Conservation (phyloP, 306 rosid genomes). For the Begonia loranthoides region DNA sequence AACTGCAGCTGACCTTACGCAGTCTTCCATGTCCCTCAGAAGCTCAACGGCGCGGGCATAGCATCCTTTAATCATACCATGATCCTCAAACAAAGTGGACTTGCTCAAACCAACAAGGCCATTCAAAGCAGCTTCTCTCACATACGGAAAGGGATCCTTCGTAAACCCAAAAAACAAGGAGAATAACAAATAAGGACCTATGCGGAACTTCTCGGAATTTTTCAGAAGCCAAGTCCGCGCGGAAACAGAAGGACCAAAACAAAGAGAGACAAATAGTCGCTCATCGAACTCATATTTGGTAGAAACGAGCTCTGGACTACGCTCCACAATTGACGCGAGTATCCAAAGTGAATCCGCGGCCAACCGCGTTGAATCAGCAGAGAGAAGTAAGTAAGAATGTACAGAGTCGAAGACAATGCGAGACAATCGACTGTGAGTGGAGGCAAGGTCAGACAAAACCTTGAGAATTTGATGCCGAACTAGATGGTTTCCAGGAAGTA, state of each 20-base stretch:
- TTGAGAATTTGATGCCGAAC: conserved; percentile 27
- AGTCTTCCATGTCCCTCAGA: conserved; percentile 47
- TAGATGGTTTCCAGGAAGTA: conserved; percentile 12
- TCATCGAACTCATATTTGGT: conserved; percentile 32
- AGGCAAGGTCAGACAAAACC: conserved; percentile 43
- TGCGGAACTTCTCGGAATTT: conserved; percentile 34
- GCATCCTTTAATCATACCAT: conserved; percentile 41
- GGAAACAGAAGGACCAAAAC: conserved; percentile 38
- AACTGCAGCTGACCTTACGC: conserved; percentile 47
- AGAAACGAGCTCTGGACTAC: conserved; percentile 4
- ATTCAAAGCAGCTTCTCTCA: conserved; percentile 52
- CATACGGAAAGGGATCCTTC: conserved; percentile 66
- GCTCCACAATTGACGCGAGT: conserved; percentile 21
- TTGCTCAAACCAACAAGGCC: conserved; percentile 47
- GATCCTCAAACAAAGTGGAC: conserved; percentile 22
- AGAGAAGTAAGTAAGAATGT: conserved; percentile 14
- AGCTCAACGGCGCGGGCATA: conserved; percentile 55
- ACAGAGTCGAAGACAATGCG: conserved; percentile 21
- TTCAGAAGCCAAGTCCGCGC: conserved; percentile 51
- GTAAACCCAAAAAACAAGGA: conserved; percentile 59
- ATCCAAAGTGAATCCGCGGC: conserved; percentile 32
- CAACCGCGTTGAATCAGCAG: conserved; percentile 23
- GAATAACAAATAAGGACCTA: conserved; percentile 30
- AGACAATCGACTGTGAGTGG: conserved; percentile 21
- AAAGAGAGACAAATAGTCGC: conserved; percentile 40